These are phyloP conservation scores for Boletus bicolor DNA, from an alignment of 768 basidiomycete genomes.

Conservation along the genomic window DNA sequence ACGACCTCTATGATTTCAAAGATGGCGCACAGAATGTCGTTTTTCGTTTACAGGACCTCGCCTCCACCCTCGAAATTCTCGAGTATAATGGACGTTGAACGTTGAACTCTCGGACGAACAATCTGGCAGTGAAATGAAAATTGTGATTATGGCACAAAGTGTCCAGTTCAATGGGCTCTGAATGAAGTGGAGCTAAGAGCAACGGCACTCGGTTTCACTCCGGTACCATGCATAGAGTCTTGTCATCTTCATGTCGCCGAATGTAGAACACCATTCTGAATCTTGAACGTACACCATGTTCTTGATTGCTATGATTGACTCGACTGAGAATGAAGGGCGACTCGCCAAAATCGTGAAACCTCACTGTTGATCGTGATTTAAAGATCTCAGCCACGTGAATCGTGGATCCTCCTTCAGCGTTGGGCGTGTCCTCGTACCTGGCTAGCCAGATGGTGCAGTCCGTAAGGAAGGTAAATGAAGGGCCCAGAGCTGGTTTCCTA, in stretches of 20 bases:
- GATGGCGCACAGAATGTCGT: background rate
- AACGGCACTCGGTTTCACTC: background rate
- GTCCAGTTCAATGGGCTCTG: background rate
- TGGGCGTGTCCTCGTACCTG: constrained; percentile 13
- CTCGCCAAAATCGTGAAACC: background rate
- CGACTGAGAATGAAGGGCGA: background rate
- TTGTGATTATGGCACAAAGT: background rate
- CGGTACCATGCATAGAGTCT: background rate
- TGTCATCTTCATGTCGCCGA: constrained; percentile 6
- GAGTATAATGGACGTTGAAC: background rate
- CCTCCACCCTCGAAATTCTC: too few species aligned
- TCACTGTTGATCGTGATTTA: constrained; percentile 42
- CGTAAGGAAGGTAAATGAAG: constrained; percentile 68
- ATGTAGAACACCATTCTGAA: constrained; percentile 31
- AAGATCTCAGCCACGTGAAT: constrained; percentile 40
- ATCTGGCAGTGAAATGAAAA: background rate
- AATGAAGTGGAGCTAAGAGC: too few species aligned
- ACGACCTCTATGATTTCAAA: background rate
- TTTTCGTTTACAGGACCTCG: background rate
- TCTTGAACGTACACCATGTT: constrained; percentile 40
- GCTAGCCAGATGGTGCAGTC: constrained; percentile 76
- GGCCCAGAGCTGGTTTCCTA: constrained; percentile 71
- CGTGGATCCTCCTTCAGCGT: constrained; percentile 17
- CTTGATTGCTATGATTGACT: constrained; percentile 33
- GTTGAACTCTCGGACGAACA: background rate